These are phyloP conservation scores for Mucor circinelloides DNA, from an alignment of 371 early-diverging fungal species.

Conservation along the genomic window DNA sequence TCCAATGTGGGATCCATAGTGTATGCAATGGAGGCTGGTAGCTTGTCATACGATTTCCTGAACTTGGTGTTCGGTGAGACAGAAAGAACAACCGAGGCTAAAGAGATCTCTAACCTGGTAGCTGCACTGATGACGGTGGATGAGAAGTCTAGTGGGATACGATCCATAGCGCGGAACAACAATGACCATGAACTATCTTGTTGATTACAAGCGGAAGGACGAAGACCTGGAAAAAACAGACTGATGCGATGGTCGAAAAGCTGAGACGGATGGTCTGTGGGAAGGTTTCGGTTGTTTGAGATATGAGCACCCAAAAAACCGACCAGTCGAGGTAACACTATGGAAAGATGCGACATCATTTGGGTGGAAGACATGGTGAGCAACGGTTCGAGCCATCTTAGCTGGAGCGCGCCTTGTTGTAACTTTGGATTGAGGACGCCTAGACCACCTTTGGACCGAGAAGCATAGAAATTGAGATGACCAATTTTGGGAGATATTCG, in stretches of 20 bases:
- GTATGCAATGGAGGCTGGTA: not conserved
- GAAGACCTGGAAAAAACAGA: not conserved
- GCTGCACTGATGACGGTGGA: not conserved
- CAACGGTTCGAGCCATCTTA: not conserved
- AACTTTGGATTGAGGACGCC: conserved; percentile 5
- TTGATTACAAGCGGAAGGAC: not conserved
- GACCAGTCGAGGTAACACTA: conserved; percentile 5
- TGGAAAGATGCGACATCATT: not conserved
- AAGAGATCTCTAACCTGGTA: conserved; percentile 1
- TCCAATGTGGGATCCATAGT: not conserved
- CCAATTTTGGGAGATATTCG: conserved; percentile 13
- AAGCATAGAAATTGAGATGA: not conserved
- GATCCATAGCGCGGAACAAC: conserved; percentile 10
- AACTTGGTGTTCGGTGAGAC: not conserved
- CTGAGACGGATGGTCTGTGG: not conserved
- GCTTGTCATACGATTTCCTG: not conserved
- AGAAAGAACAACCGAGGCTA: conserved; percentile 2
- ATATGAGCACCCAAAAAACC: not conserved
- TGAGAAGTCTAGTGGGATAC: not conserved
- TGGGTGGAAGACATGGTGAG: not conserved
- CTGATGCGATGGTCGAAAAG: not conserved
- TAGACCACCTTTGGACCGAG: conserved; percentile 4
- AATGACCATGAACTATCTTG: not conserved
- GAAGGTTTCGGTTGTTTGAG: not conserved
- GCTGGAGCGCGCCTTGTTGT: not conserved